Evolutionary conservation across 257 asterid genomes (phyloP).

Genomic region (Prunella vulgaris): DNA sequence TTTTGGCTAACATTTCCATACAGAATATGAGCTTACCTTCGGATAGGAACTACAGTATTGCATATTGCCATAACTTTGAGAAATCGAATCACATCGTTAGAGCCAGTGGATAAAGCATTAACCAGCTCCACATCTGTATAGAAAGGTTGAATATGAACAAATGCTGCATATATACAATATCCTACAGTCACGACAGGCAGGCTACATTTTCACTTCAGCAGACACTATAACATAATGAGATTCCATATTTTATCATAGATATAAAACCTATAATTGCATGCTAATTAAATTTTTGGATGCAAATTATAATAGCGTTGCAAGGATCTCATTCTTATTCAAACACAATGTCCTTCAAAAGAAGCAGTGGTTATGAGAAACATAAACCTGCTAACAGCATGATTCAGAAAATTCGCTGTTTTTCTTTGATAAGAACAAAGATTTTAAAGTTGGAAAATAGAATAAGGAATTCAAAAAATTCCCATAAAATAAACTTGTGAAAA

Average conservation of each 20-base stretch:
- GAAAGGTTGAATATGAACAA: constrained; percentile 14
- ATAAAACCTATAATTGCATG: background rate
- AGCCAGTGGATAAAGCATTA: constrained; percentile 63
- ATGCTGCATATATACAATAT: background rate
- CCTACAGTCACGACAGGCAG: background rate
- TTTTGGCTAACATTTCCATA: constrained; percentile 23
- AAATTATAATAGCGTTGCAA: background rate
- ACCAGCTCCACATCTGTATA: constrained; percentile 63
- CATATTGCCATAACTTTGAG: constrained; percentile 90
- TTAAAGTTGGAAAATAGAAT: too few species aligned
- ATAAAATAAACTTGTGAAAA: background rate
- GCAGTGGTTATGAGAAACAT: background rate
- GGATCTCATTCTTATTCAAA: constrained; percentile 1
- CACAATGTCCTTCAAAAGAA: constrained; percentile 1
- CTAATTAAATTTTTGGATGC: constrained; percentile 1
- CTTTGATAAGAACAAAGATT: too few species aligned
- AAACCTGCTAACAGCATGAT: background rate
- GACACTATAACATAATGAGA: constrained; percentile 2
- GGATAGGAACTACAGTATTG: constrained; percentile 90
- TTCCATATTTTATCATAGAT: background rate
- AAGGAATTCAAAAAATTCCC: background rate
- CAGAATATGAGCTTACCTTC: constrained; percentile 46
- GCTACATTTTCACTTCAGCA: constrained; percentile 1
- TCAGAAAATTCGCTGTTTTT: background rate
- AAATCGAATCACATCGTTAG: constrained; percentile 67